Evolutionary conservation across 176 grass and related monocot genomes (phyloP).

Genomic region (Olyra latifolia): DNA sequence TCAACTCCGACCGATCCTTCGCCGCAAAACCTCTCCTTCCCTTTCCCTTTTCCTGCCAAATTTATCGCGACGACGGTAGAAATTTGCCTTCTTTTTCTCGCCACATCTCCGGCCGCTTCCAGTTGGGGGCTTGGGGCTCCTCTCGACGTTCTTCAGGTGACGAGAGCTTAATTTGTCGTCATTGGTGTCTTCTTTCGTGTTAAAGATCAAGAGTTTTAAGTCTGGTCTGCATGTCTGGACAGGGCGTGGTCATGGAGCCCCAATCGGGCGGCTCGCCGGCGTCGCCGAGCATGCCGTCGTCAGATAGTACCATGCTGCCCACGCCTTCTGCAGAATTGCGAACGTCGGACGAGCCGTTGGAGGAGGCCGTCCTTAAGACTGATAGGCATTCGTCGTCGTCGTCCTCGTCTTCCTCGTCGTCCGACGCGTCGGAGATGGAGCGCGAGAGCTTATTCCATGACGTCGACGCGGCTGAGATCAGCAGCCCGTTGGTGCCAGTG

Average conservation of each 20-base stretch:
- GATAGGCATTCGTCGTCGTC: constrained; percentile 26
- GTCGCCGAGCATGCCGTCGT: background rate
- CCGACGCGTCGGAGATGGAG: background rate
- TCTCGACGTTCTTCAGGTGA: constrained; percentile 34
- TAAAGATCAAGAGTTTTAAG: background rate
- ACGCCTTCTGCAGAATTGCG: background rate
- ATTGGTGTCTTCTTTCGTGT: background rate
- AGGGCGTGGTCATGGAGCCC: constrained; percentile 52
- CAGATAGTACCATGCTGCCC: background rate
- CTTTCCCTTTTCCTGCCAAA: background rate
- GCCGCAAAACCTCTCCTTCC: background rate
- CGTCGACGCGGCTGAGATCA: constrained; percentile 12
- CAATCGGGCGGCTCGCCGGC: constrained; percentile 24
- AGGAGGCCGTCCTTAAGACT: background rate
- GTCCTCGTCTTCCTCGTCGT: constrained; percentile 26
- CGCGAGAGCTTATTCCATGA: constrained; percentile 23
- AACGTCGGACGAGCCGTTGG: background rate
- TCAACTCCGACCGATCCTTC: background rate
- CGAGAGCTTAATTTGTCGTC: background rate
- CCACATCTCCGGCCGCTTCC: background rate
- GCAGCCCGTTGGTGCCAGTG: background rate
- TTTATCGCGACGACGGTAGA: background rate
- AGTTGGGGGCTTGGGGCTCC: constrained; percentile 30
- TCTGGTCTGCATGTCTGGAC: background rate
- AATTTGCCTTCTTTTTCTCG: background rate